phyloP scores from a whole-genome alignment of 2,329 filamentous ascomycete genomes.

The Sporothrix sp. region DNA sequence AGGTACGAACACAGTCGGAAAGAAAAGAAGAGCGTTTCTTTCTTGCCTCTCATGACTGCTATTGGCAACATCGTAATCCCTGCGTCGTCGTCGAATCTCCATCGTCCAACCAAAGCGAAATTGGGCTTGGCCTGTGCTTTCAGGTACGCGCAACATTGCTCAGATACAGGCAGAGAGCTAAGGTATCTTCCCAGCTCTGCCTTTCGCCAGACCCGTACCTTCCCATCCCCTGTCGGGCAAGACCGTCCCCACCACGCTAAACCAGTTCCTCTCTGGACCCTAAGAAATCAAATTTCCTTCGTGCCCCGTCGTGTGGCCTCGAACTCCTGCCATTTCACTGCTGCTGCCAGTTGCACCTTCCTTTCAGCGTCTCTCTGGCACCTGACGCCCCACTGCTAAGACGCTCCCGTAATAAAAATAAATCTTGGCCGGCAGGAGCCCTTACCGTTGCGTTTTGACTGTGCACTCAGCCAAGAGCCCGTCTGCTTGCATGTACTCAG shows the following conservation, averaged over 20 bases:
- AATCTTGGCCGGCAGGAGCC: neutral
- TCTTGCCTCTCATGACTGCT: too few relatives aligned
- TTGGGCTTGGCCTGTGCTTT: slow-evolving; percentile 1
- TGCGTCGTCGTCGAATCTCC: too few relatives aligned
- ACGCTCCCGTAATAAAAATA: slow-evolving; percentile 11
- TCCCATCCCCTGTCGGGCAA: slow-evolving; percentile 5
- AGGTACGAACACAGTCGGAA: too few relatives aligned
- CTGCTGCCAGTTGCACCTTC: neutral
- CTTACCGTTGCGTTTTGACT: neutral
- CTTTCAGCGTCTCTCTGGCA: neutral
- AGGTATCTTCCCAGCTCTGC: too few relatives aligned
- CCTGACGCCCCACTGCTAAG: neutral
- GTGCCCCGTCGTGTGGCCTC: neutral
- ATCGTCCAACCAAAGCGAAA: too few relatives aligned
- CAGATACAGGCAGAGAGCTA: too few relatives aligned
- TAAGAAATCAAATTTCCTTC: slow-evolving; percentile 14
- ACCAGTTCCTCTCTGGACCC: neutral
- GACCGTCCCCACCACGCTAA: slow-evolving; percentile 1
- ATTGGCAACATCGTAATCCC: too few relatives aligned
- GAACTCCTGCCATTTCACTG: neutral
- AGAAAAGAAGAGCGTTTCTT: too few relatives aligned
- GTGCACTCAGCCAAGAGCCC: too few relatives aligned
- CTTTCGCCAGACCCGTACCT: neutral
- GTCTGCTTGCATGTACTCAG: neutral
- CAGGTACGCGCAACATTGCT: too few relatives aligned